A percentile compares a stretch with the other conserved stretches of the same genome.
Conservation (phyloP, 768 basidiomycete species). For the Lactarius quietus region DNA sequence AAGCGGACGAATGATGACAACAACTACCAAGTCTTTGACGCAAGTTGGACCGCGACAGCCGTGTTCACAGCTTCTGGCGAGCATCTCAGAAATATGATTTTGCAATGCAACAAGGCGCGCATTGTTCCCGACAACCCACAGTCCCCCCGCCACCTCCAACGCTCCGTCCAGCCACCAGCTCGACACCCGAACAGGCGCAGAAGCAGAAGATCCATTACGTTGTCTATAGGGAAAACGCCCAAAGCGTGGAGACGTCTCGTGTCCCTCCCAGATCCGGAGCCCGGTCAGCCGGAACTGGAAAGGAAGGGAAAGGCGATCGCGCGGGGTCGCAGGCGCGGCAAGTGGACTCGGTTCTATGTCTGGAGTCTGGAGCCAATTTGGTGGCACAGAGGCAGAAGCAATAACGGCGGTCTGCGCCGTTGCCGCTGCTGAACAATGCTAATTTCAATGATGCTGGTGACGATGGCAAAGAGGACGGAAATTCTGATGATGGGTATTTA, state of each 20-base stretch:
- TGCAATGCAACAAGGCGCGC: neutral
- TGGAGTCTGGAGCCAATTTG: constrained; percentile 4
- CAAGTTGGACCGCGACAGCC: neutral
- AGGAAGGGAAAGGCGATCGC: neutral
- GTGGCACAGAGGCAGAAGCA: too few species aligned
- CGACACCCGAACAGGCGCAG: neutral
- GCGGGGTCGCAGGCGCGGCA: neutral
- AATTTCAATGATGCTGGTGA: neutral
- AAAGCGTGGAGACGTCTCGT: constrained; percentile 12
- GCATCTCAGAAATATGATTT: neutral
- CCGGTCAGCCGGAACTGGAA: neutral
- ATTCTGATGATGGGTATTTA: neutral
- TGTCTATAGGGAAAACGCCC: constrained; percentile 8
- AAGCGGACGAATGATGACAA: neutral
- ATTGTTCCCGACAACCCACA: neutral
- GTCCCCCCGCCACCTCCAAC: neutral
- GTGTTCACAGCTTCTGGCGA: constrained; percentile 1
- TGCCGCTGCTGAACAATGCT: neutral
- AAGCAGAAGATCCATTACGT: neutral
- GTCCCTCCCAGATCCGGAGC: constrained; percentile 1
- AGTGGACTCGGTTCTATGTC: neutral
- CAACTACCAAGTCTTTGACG: neutral
- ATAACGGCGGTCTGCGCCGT: neutral
- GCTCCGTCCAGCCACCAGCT: neutral
- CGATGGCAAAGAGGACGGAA: neutral